Evolutionary conservation across 306 rosid species (phyloP), one percentile per base, ranked within the genome.

Genomic region (Albizia julibrissin): DNA sequence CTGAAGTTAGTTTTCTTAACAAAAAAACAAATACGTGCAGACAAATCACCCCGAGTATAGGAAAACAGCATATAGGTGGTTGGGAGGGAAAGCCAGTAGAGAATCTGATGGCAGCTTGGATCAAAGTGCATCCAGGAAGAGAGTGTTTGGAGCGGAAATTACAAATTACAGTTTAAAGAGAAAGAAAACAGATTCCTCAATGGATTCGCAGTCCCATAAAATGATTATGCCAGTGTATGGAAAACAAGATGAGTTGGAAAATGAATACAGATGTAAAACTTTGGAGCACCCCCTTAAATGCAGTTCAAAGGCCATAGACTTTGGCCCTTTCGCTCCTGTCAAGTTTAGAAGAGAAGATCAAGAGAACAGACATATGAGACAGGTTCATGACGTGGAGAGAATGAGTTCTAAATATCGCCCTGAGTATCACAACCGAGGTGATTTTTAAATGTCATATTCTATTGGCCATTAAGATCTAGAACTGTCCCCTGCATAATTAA

Each of bases 41-140:
- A 87, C 86, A 31, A 82, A 87, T 56, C 82, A 82, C 14, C 58
- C 88, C 1, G 87, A 75, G 73, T 72, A 85, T 18, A 87, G 92
- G 85, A 90, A 90, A 79, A 87, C 94, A 58, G 92, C 91, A 12
- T 90, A 85, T 73, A 82, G 89, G 77, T 88, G 94, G 94, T 62
- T 88, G 89, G 88, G 88, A 72, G 72, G 83, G 83, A 83, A 82
- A 78, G 33, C 67, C 24, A 47, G 72, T 11, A 56, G 42, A 27
- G 85, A 72, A 80, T 31, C 67, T 74, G 85, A 83, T 62, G 62
- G 56, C 31, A 34, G 80, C 77, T 37, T 58, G 3, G 79, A 54
- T 39, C 61, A 68, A 4, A 52, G 56, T 39, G 84, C 74, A 39
- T 67, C 85, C 26, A 85, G 64, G 77, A 88, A 85, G 81, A 88